phyloP scores from a whole-genome alignment of 495 filamentous ascomycete genomes.

The Lasiosphaeria miniovina region DNA sequence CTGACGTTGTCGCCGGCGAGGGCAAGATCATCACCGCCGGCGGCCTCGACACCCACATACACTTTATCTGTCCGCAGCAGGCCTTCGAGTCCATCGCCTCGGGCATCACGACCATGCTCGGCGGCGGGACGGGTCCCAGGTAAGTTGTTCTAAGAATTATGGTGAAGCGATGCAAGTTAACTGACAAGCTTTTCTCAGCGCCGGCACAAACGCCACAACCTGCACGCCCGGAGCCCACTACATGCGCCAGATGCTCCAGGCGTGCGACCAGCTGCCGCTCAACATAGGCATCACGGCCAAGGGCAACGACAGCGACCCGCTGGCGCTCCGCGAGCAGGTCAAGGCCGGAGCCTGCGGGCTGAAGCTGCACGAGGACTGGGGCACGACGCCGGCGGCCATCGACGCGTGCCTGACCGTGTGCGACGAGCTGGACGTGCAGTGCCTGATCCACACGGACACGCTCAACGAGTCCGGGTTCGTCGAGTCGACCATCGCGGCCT shows the following conservation, averaged over 20 bases:
- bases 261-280: conserved; percentile 78
- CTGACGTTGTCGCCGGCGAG: conserved; percentile 94
- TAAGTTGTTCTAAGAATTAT: neutral
- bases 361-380: conserved; percentile 98
- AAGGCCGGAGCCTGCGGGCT: conserved; percentile 83
- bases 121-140: conserved; percentile 73
- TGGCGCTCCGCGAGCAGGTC: conserved; percentile 76
- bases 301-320: conserved; percentile 79
- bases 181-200: conserved; percentile 44
- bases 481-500: conserved; percentile 82
- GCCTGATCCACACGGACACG: conserved; percentile 96
- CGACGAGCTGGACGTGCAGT: conserved; percentile 89
- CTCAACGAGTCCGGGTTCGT: conserved; percentile 98
- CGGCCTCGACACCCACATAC: conserved; percentile 89
- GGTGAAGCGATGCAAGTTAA: conserved; percentile 13
- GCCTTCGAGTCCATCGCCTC: conserved; percentile 80
- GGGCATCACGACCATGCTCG: conserved; percentile 88
- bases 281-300: conserved; percentile 96
- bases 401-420: conserved; percentile 85
- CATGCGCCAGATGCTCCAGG: conserved; percentile 91
- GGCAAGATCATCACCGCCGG: conserved; percentile 91
- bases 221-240: conserved; percentile 86
- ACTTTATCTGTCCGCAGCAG: conserved; percentile 97
- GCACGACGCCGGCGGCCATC: conserved; percentile 87
- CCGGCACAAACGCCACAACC: conserved; percentile 92